Percentiles rank a stretch among this genome's conserved stretches.
These are phyloP conservation scores for Striga hermonthica DNA, from an alignment of 305 asterid genomes.

Conservation along the genomic window DNA sequence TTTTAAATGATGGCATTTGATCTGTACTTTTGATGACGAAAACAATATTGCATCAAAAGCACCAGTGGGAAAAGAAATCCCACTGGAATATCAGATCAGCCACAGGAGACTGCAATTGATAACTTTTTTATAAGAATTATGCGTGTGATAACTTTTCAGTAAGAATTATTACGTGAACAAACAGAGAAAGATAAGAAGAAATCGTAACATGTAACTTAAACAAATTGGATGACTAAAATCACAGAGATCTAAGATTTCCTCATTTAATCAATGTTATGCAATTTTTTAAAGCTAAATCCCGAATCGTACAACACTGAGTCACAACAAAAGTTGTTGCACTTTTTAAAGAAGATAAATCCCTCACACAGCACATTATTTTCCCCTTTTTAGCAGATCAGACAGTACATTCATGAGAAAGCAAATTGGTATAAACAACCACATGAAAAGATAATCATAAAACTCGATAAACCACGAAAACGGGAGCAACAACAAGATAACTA, in stretches of 20 bases:
- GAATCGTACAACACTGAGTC: background rate
- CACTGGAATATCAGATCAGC: slow-evolving; percentile 39
- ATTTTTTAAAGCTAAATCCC: background rate
- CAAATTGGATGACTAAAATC: background rate
- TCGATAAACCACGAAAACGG: too few species aligned
- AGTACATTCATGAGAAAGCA: too few species aligned
- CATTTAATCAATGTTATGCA: background rate
- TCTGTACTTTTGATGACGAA: slow-evolving; percentile 35
- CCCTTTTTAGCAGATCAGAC: too few species aligned
- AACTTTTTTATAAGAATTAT: too few species aligned
- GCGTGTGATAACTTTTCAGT: slow-evolving; percentile 15
- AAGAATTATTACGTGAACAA: slow-evolving; percentile 10
- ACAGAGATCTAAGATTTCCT: background rate
- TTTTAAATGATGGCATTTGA: slow-evolving; percentile 92
- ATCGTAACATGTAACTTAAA: too few species aligned
- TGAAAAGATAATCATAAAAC: too few species aligned
- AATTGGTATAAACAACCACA: too few species aligned
- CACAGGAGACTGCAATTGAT: slow-evolving; percentile 38
- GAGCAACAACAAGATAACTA: too few species aligned
- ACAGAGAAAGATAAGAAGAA: too few species aligned
- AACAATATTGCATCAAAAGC: slow-evolving; percentile 41
- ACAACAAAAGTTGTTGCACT: too few species aligned
- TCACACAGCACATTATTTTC: too few species aligned
- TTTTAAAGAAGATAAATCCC: background rate
- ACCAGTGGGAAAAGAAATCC: slow-evolving; percentile 41